Percentiles rank a stretch among this genome's conserved stretches.
Evolutionary conservation across 306 rosid genomes (phyloP).

Genomic region (Ormosia semicastrata): DNA sequence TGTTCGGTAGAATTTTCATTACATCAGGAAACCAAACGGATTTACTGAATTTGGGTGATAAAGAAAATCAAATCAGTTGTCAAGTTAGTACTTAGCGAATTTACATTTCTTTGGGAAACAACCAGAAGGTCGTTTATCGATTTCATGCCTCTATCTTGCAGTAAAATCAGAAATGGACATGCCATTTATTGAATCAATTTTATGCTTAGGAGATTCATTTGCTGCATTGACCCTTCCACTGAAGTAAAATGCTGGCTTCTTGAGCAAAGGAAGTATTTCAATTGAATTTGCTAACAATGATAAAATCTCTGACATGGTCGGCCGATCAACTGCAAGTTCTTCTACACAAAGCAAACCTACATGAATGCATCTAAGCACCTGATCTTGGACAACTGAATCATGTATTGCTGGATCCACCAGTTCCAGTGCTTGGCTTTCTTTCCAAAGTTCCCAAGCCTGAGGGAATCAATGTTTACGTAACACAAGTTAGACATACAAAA

Average conservation of each 20-base stretch:
- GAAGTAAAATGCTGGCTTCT: constrained; percentile 13
- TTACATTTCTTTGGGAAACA: too few relatives aligned
- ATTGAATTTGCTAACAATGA: constrained; percentile 6
- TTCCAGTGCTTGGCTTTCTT: neutral
- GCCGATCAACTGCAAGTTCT: neutral
- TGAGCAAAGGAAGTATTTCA: neutral
- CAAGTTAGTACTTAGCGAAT: too few relatives aligned
- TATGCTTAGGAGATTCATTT: neutral
- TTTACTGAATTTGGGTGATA: too few relatives aligned
- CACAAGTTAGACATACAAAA: neutral
- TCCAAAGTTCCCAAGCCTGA: constrained; percentile 31
- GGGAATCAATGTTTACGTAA: neutral
- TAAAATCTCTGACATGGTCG: neutral
- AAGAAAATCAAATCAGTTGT: too few relatives aligned
- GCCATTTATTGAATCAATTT: neutral
- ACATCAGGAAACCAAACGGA: too few relatives aligned
- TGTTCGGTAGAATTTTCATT: too few relatives aligned
- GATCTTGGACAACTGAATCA: neutral
- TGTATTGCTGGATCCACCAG: constrained; percentile 5
- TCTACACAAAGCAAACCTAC: constrained; percentile 8
- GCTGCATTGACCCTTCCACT: neutral
- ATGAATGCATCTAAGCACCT: constrained; percentile 6
- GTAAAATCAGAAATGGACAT: constrained; percentile 4
- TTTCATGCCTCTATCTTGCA: neutral
- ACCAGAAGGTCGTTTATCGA: too few relatives aligned